A percentile compares a stretch with the other conserved stretches of the same genome.
These are phyloP conservation scores for Keithomyces neogunnii DNA, from an alignment of 2,329 filamentous ascomycete species.

Conservation along the genomic window DNA sequence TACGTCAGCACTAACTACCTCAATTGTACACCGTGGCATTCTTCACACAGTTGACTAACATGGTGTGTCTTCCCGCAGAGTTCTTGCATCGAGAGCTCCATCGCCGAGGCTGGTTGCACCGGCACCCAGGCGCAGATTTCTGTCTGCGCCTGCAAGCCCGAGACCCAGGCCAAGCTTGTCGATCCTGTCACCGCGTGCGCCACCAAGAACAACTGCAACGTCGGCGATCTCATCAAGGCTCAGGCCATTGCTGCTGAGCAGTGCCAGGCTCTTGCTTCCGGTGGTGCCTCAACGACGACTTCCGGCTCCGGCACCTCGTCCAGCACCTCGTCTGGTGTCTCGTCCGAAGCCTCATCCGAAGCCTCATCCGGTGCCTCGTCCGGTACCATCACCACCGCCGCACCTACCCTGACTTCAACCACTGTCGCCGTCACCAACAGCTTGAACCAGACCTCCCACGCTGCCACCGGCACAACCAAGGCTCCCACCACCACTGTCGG, in stretches of 20 bases:
- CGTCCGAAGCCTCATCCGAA: neutral
- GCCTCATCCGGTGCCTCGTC: conserved; percentile 2
- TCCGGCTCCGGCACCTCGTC: conserved; percentile 5
- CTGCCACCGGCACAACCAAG: neutral
- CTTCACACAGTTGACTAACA: neutral
- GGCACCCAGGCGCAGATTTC: conserved; percentile 8
- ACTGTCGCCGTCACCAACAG: conserved; percentile 7
- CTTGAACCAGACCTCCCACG: conserved; percentile 6
- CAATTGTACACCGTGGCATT: too few species aligned
- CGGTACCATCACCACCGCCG: conserved; percentile 2
- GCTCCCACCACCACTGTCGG: neutral
- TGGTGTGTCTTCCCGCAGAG: conserved; percentile 11
- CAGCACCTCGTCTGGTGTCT: neutral
- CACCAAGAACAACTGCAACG: conserved; percentile 22
- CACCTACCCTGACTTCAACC: conserved; percentile 6
- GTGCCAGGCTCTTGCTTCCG: conserved; percentile 15
- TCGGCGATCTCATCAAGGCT: conserved; percentile 21
- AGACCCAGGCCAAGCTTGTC: conserved; percentile 23
- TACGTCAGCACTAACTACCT: conserved; percentile 18
- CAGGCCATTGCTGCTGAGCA: conserved; percentile 21
- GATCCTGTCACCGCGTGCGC: conserved; percentile 23
- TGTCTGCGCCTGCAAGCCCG: conserved; percentile 30
- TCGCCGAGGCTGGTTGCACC: conserved; percentile 16
- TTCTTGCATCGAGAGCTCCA: conserved; percentile 25
- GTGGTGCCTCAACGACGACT: neutral